phyloP scores from a whole-genome alignment of 2,329 filamentous ascomycete genomes.

The Diaporthe caulivora region DNA sequence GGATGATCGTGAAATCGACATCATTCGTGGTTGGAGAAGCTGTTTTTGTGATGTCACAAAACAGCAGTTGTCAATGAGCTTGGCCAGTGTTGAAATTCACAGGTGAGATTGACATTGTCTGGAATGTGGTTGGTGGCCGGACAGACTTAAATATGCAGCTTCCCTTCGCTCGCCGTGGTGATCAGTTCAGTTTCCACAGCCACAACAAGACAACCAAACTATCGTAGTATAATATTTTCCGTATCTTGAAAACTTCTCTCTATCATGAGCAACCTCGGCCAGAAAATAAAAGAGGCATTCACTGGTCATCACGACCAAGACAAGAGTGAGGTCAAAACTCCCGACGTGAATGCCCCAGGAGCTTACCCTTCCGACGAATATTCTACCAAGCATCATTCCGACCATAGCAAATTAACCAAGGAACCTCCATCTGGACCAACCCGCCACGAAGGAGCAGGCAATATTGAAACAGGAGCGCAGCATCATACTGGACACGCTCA shows the following conservation, averaged over 20 bases:
- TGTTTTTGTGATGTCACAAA: slow-evolving; percentile 32
- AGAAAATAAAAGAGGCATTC: slow-evolving; percentile 37
- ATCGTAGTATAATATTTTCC: no score
- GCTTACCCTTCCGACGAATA: background rate
- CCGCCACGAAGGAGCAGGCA: background rate
- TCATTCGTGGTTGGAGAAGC: slow-evolving; percentile 1
- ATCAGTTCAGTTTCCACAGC: no score
- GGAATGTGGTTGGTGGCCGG: background rate
- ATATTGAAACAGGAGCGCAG: slow-evolving; percentile 9
- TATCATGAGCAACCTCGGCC: slow-evolving; percentile 34
- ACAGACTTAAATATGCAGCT: background rate
- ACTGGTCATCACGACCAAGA: slow-evolving; percentile 19
- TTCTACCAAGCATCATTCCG: slow-evolving; percentile 8
- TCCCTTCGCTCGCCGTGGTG: background rate
- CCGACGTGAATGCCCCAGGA: background rate
- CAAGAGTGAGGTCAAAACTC: slow-evolving; percentile 18
- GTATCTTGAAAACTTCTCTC: background rate
- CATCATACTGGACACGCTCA: slow-evolving; percentile 24
- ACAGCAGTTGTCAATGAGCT: slow-evolving; percentile 12
- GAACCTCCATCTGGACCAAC: background rate
- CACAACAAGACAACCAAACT: background rate
- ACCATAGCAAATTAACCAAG: slow-evolving; percentile 27
- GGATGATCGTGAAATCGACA: slow-evolving; percentile 6
- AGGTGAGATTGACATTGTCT: background rate
- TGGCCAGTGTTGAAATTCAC: background rate